phyloP scores from a whole-genome alignment of 371 early-diverging fungal species.

The Lichtheimia hyalospora region DNA sequence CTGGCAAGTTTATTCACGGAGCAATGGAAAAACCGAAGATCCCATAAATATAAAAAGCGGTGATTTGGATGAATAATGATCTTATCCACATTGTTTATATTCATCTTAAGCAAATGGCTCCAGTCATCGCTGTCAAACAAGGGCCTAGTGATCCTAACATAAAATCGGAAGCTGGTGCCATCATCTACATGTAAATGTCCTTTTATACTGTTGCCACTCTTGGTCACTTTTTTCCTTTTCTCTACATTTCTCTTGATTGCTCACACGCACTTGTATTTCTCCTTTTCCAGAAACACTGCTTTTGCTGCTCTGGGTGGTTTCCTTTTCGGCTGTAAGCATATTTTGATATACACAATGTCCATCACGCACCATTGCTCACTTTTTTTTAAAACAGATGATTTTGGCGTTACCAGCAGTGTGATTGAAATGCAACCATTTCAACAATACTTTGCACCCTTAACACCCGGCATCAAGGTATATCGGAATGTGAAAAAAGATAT shows the following conservation, averaged over 20 bases:
- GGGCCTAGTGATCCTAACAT: constrained; percentile 22
- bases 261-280: neutral
- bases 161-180: constrained; percentile 30
- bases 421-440: constrained; percentile 34
- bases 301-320: constrained; percentile 39
- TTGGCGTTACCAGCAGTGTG: constrained; percentile 41
- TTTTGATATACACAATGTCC: no score
- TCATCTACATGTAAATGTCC: constrained; percentile 25
- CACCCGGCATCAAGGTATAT: constrained; percentile 26
- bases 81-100: no score
- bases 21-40: no score
- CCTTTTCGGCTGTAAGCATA: constrained; percentile 34
- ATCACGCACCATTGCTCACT: no score
- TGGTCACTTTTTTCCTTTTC: neutral
- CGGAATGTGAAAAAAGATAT: no score
- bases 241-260: neutral
- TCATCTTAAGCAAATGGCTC: constrained; percentile 13
- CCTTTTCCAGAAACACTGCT: constrained; percentile 26
- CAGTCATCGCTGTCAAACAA: constrained; percentile 20
- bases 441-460: constrained; percentile 29
- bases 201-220: no score
- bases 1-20: no score
- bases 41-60: no score
- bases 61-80: no score
- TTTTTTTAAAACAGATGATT: constrained; percentile 19